Conservation (phyloP, 2,329 filamentous ascomycete species). For the Helotiales sp. region DNA sequence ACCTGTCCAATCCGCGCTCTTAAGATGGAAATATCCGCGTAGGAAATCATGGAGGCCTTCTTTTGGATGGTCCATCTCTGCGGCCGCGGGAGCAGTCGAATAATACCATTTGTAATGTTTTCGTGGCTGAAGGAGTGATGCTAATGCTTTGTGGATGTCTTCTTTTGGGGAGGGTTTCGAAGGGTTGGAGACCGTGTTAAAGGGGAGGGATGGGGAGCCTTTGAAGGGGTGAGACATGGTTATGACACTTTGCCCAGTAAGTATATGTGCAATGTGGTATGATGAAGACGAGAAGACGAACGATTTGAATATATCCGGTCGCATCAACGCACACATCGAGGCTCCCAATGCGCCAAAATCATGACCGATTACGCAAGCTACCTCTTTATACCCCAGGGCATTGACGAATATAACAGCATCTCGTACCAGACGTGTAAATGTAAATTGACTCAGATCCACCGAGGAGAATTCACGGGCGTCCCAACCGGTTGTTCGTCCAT, state of each 20-base stretch:
- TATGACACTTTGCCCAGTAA: conserved; percentile 47
- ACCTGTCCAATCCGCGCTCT: conserved; percentile 63
- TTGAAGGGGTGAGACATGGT: conserved; percentile 71
- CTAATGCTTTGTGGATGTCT: conserved; percentile 62
- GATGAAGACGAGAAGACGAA: conserved; percentile 20
- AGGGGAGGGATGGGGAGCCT: conserved; percentile 54
- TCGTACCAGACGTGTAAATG: conserved; percentile 61
- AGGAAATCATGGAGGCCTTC: conserved; percentile 64
- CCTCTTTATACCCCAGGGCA: conserved; percentile 62
- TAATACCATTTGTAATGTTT: conserved; percentile 77
- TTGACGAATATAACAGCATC: conserved; percentile 66
- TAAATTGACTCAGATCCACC: conserved; percentile 61
- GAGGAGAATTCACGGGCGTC: conserved; percentile 55
- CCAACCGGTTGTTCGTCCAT: conserved; percentile 68
- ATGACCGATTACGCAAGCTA: conserved; percentile 66
- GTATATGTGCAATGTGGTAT: not conserved
- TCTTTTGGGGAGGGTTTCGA: conserved; percentile 31
- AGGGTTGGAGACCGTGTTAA: conserved; percentile 49
- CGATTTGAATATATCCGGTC: conserved; percentile 68
- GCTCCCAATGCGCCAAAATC: conserved; percentile 69
- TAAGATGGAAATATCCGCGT: conserved; percentile 71
- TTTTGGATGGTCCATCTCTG: conserved; percentile 52
- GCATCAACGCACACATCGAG: conserved; percentile 62
- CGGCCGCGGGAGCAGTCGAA: conserved; percentile 52
- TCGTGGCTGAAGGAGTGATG: conserved; percentile 57